A percentile compares a stretch with the other conserved stretches of the same genome.
phyloP scores from a whole-genome alignment of 257 asterid genomes.

The Solanum bulbocastanum region DNA sequence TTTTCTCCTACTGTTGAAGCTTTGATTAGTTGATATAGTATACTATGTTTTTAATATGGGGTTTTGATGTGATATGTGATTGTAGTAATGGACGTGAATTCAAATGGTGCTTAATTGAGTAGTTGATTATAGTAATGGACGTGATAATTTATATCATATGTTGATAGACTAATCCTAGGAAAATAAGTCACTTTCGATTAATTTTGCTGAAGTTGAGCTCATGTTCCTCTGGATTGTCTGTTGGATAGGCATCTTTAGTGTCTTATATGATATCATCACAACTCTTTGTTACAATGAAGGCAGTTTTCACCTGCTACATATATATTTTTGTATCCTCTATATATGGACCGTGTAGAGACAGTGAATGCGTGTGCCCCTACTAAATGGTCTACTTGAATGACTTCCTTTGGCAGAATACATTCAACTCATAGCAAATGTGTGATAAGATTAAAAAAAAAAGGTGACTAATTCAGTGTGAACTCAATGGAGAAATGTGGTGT shows the following conservation, averaged over 20 bases:
- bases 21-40: neutral
- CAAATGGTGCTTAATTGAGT: neutral
- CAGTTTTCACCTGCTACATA: neutral
- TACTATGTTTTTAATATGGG: neutral
- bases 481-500: neutral
- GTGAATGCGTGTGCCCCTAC: neutral
- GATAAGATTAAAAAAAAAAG: neutral
- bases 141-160: neutral
- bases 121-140: neutral
- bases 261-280: neutral
- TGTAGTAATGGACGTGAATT: neutral
- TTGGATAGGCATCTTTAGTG: neutral
- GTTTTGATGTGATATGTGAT: neutral
- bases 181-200: neutral
- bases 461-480: neutral
- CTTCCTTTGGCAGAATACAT: neutral
- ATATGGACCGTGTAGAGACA: neutral
- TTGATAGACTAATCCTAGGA: neutral
- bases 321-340: neutral
- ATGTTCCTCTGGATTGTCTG: neutral
- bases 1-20: neutral
- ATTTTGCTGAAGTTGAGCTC: neutral
- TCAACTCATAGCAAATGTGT: neutral
- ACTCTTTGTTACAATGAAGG: neutral
- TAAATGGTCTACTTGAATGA: neutral